Evolutionary conservation across 352 stramenopile species (phyloP).

Genomic region (Pythium aristosporum): DNA sequence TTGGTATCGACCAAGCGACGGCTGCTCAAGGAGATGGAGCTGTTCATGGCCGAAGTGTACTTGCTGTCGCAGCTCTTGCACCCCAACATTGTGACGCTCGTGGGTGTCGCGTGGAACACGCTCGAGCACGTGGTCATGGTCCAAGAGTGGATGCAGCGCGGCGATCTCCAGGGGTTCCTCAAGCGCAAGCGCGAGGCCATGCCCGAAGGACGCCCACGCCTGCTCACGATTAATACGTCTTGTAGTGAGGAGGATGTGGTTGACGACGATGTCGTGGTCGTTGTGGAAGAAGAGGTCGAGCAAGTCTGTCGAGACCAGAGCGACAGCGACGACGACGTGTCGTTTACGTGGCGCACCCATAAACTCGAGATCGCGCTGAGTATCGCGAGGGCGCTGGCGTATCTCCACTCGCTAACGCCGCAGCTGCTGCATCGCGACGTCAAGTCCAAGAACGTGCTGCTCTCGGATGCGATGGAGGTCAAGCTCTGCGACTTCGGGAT

Average conservation of each 20-base stretch:
- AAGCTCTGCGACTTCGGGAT: conserved; percentile 60
- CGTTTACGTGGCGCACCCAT: conserved; percentile 40
- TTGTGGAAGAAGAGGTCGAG: neutral
- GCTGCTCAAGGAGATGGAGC: conserved; percentile 52
- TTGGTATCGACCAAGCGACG: conserved; percentile 47
- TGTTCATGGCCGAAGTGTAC: conserved; percentile 77
- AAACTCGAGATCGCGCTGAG: conserved; percentile 55
- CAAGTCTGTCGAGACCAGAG: neutral
- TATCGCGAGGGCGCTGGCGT: conserved; percentile 65
- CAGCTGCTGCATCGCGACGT: conserved; percentile 86
- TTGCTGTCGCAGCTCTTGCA: conserved; percentile 67
- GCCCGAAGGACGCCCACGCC: neutral
- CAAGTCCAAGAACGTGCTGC: conserved; percentile 85
- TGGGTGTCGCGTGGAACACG: conserved; percentile 65
- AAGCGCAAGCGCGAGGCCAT: conserved; percentile 26
- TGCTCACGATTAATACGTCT: neutral
- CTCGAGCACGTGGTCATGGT: conserved; percentile 66
- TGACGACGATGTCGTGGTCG: too few species aligned
- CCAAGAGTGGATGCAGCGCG: conserved; percentile 74
- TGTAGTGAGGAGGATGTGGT: neutral
- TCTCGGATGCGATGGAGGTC: conserved; percentile 38
- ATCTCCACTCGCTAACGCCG: conserved; percentile 72
- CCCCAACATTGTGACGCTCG: conserved; percentile 55
- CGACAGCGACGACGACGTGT: neutral
- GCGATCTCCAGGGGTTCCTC: conserved; percentile 73